A percentile compares a stretch with the other conserved stretches of the same genome.
Evolutionary conservation across 305 asterid species (phyloP).

Genomic region (Fraxinus angustifolia): DNA sequence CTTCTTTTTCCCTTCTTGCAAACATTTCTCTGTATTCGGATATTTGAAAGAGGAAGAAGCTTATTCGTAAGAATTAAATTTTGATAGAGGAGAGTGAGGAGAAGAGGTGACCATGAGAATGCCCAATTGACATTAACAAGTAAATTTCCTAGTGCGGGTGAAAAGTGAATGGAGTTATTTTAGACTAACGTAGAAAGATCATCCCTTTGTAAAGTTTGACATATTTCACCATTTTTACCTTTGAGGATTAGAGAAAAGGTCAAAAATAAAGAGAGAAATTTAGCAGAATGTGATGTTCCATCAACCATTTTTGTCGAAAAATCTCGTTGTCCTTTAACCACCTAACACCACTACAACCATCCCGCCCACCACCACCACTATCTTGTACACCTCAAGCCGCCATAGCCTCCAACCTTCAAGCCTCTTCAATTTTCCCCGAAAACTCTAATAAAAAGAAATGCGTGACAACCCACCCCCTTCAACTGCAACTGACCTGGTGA

Average conservation of each 20-base stretch:
- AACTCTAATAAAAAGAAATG: conserved; percentile 14
- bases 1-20: not conserved
- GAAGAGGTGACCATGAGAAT: not conserved
- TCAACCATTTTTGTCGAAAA: not conserved
- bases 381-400: not conserved
- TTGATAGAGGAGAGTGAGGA: not conserved
- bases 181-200: not conserved
- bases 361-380: not conserved
- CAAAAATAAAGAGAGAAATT: not conserved
- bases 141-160: not conserved
- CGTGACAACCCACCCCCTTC: conserved; percentile 23
- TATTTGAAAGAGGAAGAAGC: not conserved
- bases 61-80: not conserved
- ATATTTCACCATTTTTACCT: not conserved
- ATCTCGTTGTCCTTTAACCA: not conserved
- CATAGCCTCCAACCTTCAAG: not conserved
- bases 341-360: not conserved
- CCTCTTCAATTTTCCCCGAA: not conserved
- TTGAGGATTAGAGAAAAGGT: not conserved
- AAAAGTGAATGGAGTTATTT: not conserved
- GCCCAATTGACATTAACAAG: not conserved
- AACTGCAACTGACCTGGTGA: conserved; percentile 11
- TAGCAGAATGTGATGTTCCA: not conserved
- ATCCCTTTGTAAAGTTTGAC: not conserved
- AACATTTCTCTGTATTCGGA: not conserved